Conservation (phyloP, 495 filamentous ascomycete genomes). For the Oidiodendron maius region DNA sequence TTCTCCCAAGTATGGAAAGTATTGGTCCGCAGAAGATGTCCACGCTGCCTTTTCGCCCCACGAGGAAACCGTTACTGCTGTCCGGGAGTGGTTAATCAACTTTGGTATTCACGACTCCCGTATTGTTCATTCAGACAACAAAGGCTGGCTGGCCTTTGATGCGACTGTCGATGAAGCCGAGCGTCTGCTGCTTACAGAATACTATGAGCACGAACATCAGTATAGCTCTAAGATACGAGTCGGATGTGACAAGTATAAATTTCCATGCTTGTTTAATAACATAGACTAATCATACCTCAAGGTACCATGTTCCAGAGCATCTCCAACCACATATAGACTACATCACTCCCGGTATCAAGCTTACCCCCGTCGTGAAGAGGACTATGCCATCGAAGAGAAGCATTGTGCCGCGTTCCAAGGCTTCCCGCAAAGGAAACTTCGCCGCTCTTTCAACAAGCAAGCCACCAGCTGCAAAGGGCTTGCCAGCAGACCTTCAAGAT, state of each 20-base stretch:
- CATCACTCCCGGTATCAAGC: slow-evolving; percentile 23
- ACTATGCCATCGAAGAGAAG: slow-evolving; percentile 4
- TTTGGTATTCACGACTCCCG: slow-evolving; percentile 15
- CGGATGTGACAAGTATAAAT: slow-evolving; percentile 12
- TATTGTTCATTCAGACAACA: slow-evolving; percentile 14
- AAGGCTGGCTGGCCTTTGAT: slow-evolving; percentile 20
- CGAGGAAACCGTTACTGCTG: slow-evolving; percentile 10
- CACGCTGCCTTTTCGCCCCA: slow-evolving; percentile 20
- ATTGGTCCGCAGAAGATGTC: slow-evolving; percentile 19
- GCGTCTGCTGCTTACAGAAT: slow-evolving; percentile 8
- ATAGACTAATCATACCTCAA: slow-evolving; percentile 10
- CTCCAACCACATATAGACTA: slow-evolving; percentile 26
- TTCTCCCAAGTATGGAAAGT: slow-evolving; percentile 14
- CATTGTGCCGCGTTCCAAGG: background rate
- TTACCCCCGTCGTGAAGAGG: slow-evolving; percentile 7
- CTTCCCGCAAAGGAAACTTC: background rate
- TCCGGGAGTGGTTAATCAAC: slow-evolving; percentile 15
- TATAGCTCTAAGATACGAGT: slow-evolving; percentile 9
- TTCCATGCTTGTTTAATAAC: background rate
- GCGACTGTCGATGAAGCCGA: slow-evolving; percentile 18
- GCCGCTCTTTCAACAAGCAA: background rate
- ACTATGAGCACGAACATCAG: slow-evolving; percentile 11
- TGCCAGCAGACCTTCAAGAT: slow-evolving; percentile 5
- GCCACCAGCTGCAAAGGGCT: background rate
- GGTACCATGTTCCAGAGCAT: slow-evolving; percentile 20